These are phyloP conservation scores for Plantago major DNA, from an alignment of 257 asterid species.

Conservation along the genomic window DNA sequence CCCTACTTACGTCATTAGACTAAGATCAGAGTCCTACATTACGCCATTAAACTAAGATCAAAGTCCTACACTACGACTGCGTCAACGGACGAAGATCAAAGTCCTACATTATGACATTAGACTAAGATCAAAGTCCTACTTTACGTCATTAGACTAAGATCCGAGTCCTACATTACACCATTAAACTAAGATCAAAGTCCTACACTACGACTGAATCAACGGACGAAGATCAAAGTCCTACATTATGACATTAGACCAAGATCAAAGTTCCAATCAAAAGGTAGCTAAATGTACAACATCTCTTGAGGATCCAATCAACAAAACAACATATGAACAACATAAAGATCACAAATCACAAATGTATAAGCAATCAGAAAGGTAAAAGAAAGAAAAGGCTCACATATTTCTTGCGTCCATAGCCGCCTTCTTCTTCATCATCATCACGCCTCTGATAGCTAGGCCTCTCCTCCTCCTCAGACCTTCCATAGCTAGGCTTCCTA, in stretches of 20 bases:
- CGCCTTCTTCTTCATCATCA: slow-evolving; percentile 19
- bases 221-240: no score
- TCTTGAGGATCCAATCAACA: background rate
- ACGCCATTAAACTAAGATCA: background rate
- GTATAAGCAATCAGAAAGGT: background rate
- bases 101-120: background rate
- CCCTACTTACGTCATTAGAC: no score
- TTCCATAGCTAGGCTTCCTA: background rate
- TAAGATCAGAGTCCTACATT: no score
- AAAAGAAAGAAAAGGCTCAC: background rate
- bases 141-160: background rate
- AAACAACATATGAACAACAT: background rate
- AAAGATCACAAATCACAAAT: background rate
- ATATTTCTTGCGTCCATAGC: slow-evolving; percentile 40
- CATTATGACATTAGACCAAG: no score
- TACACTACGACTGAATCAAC: no score
- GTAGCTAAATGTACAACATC: background rate
- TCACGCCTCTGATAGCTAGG: slow-evolving; percentile 9
- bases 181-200: no score
- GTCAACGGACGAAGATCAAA: background rate
- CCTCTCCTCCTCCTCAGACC: slow-evolving; percentile 18
- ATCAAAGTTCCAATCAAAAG: background rate
- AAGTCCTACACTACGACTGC: background rate
- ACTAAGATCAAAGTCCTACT: no score
- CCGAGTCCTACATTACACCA: background rate